Conservation (phyloP, 805 yeast species). For the Tetrapisispora iriomotensis region DNA sequence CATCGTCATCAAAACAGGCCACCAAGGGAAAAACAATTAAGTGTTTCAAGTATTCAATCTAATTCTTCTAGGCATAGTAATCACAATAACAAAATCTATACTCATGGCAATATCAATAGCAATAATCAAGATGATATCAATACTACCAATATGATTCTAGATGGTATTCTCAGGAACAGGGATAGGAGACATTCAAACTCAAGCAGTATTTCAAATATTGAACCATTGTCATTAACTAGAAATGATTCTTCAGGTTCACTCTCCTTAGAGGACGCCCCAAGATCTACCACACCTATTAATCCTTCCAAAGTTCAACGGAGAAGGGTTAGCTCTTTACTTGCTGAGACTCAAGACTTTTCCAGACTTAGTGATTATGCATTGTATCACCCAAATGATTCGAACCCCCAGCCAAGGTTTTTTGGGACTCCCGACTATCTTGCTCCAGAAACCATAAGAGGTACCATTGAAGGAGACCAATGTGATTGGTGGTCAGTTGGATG, state of each 20-base stretch:
- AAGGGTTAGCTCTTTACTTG: slow-evolving; percentile 31
- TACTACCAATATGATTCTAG: slow-evolving; percentile 1
- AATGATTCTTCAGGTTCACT: slow-evolving; percentile 26
- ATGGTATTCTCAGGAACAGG: slow-evolving; percentile 6
- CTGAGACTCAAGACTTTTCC: slow-evolving; percentile 10
- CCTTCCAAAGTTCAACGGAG: slow-evolving; percentile 5
- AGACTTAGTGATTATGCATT: slow-evolving; percentile 42
- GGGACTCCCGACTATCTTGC: slow-evolving; percentile 98
- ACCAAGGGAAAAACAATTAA: slow-evolving; percentile 4
- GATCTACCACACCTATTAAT: slow-evolving; percentile 3
- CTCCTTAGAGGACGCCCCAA: slow-evolving; percentile 8
- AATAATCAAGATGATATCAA: slow-evolving; percentile 1
- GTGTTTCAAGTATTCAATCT: not conserved
- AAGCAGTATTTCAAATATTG: slow-evolving; percentile 15
- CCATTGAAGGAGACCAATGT: slow-evolving; percentile 61
- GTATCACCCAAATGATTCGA: slow-evolving; percentile 59
- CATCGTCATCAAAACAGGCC: slow-evolving; percentile 52
- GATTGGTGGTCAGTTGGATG: slow-evolving; percentile 98
- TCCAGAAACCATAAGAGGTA: slow-evolving; percentile 87
- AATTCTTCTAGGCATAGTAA: not conserved
- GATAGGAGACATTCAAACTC: slow-evolving; percentile 13
- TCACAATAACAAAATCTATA: no score
- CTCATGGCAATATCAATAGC: no score
- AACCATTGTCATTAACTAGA: slow-evolving; percentile 18
- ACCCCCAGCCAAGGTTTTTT: slow-evolving; percentile 53